phyloP scores from a whole-genome alignment of 2,329 filamentous ascomycete genomes.

The Epicoccum nigrum region DNA sequence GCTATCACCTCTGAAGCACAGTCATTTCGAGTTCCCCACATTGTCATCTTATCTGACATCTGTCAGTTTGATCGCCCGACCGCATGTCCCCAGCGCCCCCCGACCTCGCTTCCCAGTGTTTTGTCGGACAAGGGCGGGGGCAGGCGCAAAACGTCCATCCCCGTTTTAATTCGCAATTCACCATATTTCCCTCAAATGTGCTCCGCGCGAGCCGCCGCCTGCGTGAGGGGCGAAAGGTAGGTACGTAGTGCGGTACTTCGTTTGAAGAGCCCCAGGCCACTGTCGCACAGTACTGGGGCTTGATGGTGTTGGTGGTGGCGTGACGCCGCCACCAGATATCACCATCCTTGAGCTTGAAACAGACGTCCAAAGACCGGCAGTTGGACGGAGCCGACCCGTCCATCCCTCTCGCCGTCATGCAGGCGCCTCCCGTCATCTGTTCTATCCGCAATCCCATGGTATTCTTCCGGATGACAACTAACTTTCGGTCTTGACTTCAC shows the following conservation, averaged over 20 bases:
- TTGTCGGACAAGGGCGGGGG: neutral
- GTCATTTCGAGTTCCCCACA: slow-evolving; percentile 2
- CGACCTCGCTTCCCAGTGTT: neutral
- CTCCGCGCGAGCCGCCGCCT: neutral
- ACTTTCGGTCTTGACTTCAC: no score
- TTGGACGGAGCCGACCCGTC: neutral
- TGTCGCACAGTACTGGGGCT: neutral
- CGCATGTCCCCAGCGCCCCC: neutral
- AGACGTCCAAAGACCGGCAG: neutral
- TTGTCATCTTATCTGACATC: slow-evolving; percentile 3
- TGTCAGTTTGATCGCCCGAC: slow-evolving; percentile 9
- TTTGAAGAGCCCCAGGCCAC: neutral
- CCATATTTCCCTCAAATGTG: neutral
- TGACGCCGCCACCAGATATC: slow-evolving; percentile 7
- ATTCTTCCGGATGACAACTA: neutral
- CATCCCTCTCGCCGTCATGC: neutral
- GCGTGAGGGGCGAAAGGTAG: no score
- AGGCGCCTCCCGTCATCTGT: neutral
- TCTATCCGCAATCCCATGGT: neutral
- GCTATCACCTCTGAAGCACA: neutral
- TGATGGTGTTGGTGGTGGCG: slow-evolving; percentile 1
- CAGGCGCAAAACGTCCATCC: neutral
- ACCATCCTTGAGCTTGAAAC: neutral
- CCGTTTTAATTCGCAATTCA: neutral
- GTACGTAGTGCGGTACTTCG: neutral